Percentiles rank a stretch among this genome's conserved stretches.
phyloP scores from a whole-genome alignment of 306 rosid genomes.

The Vigna radiata region DNA sequence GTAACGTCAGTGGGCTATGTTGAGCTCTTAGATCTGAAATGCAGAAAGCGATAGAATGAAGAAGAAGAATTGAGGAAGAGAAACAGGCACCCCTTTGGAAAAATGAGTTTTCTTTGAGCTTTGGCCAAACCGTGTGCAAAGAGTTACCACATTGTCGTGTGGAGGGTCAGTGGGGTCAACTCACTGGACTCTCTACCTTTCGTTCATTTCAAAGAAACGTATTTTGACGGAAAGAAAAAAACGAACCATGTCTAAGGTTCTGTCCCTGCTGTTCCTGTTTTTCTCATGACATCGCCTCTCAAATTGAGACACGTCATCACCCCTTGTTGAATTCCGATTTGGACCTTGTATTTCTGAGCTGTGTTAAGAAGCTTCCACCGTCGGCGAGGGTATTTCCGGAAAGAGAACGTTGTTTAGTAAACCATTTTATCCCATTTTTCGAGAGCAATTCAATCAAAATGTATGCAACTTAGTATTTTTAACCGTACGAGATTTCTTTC shows the following conservation, averaged over 20 bases:
- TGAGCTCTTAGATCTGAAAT: no score
- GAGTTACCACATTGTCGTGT: constrained; percentile 39
- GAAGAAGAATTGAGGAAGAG: background rate
- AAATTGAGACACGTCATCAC: constrained; percentile 15
- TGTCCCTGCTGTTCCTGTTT: constrained; percentile 16
- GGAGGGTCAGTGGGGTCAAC: constrained; percentile 40
- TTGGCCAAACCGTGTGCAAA: constrained; percentile 8
- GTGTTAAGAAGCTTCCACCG: background rate
- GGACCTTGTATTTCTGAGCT: background rate
- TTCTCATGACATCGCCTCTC: background rate
- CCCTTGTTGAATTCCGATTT: constrained; percentile 1
- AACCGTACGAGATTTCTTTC: no score
- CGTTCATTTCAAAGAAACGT: constrained; percentile 30
- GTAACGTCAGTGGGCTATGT: background rate
- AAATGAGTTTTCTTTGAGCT: background rate
- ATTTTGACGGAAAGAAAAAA: constrained; percentile 3
- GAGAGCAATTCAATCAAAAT: no score
- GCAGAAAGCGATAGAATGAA: constrained; percentile 1
- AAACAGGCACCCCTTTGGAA: constrained; percentile 5
- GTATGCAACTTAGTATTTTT: no score
- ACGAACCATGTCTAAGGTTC: background rate
- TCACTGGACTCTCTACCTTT: background rate
- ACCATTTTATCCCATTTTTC: no score
- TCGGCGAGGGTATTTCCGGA: constrained; percentile 42
- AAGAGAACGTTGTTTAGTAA: background rate